These are phyloP conservation scores for Helianthus tuberosus DNA, from an alignment of 129 eudicot species.

Conservation along the genomic window DNA sequence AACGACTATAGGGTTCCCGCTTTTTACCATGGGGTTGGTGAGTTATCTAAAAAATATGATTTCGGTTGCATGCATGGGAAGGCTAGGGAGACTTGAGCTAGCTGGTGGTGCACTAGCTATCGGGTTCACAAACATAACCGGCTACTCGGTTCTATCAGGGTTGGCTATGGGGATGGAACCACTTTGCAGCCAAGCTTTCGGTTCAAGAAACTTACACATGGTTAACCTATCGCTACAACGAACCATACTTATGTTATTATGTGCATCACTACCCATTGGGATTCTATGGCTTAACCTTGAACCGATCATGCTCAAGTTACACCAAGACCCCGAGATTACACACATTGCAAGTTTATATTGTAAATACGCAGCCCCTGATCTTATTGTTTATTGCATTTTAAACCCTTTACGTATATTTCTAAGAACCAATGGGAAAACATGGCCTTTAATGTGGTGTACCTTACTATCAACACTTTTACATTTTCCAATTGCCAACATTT, in stretches of 20 bases:
- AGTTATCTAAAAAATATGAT: constrained; percentile 83
- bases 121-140: constrained; percentile 93
- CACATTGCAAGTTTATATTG: constrained; percentile 79
- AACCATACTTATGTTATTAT: constrained; percentile 67
- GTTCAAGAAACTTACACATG: constrained; percentile 69
- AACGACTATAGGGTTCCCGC: constrained; percentile 67
- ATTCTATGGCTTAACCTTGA: constrained; percentile 85
- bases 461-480: constrained; percentile 62
- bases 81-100: constrained; percentile 92
- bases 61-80: constrained; percentile 92
- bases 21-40: constrained; percentile 75
- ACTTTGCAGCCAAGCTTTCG: constrained; percentile 94
- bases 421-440: constrained; percentile 83
- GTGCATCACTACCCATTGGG: constrained; percentile 73
- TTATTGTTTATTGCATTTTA: constrained; percentile 78
- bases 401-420: constrained; percentile 90
- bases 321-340: constrained; percentile 70
- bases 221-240: constrained; percentile 60
- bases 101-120: constrained; percentile 99
- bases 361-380: constrained; percentile 80
- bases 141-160: constrained; percentile 92
- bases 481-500: constrained; percentile 65
- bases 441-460: constrained; percentile 90
- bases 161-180: constrained; percentile 99
- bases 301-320: constrained; percentile 73